phyloP scores from a whole-genome alignment of 2,329 filamentous ascomycete species.

The Monilinia fructigena region DNA sequence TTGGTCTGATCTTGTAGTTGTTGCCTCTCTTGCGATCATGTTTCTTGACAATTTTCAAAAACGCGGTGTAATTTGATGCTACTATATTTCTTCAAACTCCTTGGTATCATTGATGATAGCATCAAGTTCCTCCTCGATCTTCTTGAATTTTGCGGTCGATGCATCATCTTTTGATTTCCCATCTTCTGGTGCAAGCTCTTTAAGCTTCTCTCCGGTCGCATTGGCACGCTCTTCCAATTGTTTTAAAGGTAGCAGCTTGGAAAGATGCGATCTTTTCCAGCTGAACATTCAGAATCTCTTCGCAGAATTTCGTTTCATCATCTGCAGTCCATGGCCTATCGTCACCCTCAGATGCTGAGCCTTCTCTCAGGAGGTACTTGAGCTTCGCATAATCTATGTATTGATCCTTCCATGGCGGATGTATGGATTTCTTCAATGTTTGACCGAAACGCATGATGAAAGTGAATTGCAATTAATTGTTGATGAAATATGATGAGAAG shows the following conservation, averaged over 20 bases:
- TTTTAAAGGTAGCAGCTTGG: slow-evolving; percentile 72
- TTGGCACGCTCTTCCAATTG: slow-evolving; percentile 55
- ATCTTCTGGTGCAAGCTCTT: slow-evolving; percentile 72
- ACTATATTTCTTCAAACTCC: slow-evolving; percentile 93
- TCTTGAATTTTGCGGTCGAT: slow-evolving; percentile 57
- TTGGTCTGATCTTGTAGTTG: slow-evolving; percentile 82
- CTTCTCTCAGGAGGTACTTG: slow-evolving; percentile 83
- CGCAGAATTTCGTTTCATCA: slow-evolving; percentile 90
- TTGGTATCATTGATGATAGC: slow-evolving; percentile 85
- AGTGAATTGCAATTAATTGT: slow-evolving; percentile 15
- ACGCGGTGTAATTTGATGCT: slow-evolving; percentile 97
- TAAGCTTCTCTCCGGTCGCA: slow-evolving; percentile 65
- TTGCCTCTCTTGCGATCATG: slow-evolving; percentile 90
- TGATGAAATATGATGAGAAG: background rate
- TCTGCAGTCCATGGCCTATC: slow-evolving; percentile 83
- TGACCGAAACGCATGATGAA: slow-evolving; percentile 84
- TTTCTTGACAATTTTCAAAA: slow-evolving; percentile 98
- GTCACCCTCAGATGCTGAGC: slow-evolving; percentile 47
- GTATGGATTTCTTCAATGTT: slow-evolving; percentile 76
- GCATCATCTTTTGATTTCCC: slow-evolving; percentile 49
- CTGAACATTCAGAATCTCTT: slow-evolving; percentile 91
- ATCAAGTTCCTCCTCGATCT: slow-evolving; percentile 79
- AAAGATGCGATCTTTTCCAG: slow-evolving; percentile 92
- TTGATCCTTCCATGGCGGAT: slow-evolving; percentile 84
- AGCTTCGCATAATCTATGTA: slow-evolving; percentile 97